Evolutionary conservation across 805 yeast genomes (phyloP).

Genomic region (Candida maltosa): DNA sequence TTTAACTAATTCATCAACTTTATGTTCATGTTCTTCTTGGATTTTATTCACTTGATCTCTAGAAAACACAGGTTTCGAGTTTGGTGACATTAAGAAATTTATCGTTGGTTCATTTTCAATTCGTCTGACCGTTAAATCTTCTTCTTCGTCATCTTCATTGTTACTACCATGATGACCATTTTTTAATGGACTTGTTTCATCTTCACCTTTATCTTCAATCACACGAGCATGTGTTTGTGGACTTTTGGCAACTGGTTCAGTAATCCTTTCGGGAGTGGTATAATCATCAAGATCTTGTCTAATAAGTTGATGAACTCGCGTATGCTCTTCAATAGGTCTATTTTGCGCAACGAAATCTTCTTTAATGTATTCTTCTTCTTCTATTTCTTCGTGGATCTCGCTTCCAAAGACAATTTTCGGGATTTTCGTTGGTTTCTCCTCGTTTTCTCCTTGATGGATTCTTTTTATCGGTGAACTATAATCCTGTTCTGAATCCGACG

Average conservation of each 20-base stretch:
- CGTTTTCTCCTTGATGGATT: conserved; percentile 10
- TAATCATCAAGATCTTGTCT: conserved; percentile 14
- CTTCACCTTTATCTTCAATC: conserved; percentile 8
- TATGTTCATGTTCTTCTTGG: conserved; percentile 16
- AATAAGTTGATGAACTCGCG: conserved; percentile 17
- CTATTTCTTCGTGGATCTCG: background rate
- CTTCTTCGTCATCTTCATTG: conserved; percentile 1
- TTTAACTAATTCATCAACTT: conserved; percentile 3
- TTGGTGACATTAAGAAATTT: conserved; percentile 28
- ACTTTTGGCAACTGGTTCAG: conserved; percentile 28
- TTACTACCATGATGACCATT: conserved; percentile 3
- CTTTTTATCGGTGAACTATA: conserved; percentile 8
- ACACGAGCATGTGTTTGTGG: conserved; percentile 23
- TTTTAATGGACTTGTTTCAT: conserved; percentile 25
- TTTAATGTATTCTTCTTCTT: conserved; percentile 1
- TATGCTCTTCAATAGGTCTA: conserved; percentile 8
- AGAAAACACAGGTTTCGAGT: conserved; percentile 30
- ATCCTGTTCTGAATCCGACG: background rate
- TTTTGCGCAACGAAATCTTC: background rate
- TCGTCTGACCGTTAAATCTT: conserved; percentile 3
- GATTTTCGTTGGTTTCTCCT: background rate
- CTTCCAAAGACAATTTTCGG: too few species aligned
- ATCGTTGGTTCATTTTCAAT: conserved; percentile 26
- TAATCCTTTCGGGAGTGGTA: conserved; percentile 27
- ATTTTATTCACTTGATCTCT: conserved; percentile 22